Evolutionary conservation across 164 flowering plant genomes (phyloP).

Genomic region (Liriodendron chinense): DNA sequence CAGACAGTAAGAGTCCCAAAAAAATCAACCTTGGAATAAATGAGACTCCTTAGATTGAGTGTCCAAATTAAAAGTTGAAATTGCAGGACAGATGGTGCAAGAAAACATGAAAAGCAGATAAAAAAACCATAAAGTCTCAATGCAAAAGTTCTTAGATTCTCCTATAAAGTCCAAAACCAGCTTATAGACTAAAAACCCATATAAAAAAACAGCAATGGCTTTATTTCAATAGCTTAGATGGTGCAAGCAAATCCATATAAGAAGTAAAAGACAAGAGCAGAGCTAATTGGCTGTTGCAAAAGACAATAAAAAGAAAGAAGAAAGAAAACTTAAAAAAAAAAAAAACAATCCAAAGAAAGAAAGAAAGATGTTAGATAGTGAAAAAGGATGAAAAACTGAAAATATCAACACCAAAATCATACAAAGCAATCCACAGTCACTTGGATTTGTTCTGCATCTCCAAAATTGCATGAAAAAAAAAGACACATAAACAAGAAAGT

Average conservation of each 20-base stretch:
- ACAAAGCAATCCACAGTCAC: background rate
- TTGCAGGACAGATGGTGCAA: background rate
- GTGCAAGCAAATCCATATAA: background rate
- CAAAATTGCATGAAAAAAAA: background rate
- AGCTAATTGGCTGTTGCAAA: background rate
- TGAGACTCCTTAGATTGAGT: background rate
- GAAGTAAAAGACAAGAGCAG: background rate
- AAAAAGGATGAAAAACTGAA: background rate
- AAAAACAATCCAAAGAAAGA: background rate
- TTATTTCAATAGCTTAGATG: background rate
- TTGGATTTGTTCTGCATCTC: background rate
- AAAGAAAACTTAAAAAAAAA: background rate
- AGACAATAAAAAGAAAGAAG: background rate
- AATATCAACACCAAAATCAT: background rate
- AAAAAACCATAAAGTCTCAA: background rate
- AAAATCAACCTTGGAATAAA: background rate
- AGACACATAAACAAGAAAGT: background rate
- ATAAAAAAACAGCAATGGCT: background rate
- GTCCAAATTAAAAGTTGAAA: background rate
- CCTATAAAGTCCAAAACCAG: constrained; percentile 8
- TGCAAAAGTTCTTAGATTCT: background rate
- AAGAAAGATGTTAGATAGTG: background rate
- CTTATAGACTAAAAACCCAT: background rate
- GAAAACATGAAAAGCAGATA: background rate
- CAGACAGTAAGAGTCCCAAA: background rate